Evolutionary conservation across 495 filamentous ascomycete genomes (phyloP).

Genomic region (Hyphodiscus hymeniophilus): DNA sequence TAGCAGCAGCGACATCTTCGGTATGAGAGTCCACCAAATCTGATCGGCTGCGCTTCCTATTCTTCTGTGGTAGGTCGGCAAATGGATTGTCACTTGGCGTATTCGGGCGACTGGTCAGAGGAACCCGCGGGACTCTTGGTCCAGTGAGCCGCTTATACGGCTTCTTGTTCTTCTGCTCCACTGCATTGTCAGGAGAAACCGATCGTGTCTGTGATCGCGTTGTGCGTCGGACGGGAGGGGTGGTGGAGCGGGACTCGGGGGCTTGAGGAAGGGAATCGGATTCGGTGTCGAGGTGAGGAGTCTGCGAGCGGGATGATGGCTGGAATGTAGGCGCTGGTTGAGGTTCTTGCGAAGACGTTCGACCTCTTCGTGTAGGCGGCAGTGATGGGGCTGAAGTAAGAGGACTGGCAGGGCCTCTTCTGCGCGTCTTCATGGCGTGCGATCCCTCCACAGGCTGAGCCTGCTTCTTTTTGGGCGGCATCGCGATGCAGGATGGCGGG

Average conservation of each 20-base stretch:
- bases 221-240: conserved; percentile 1
- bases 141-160: too few species aligned
- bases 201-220: conserved; percentile 1
- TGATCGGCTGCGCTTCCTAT: too few species aligned
- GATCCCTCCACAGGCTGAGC: too few species aligned
- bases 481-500: too few species aligned
- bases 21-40: background rate
- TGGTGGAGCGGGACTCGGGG: conserved; percentile 10
- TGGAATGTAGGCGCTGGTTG: too few species aligned
- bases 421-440: background rate
- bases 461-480: too few species aligned
- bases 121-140: too few species aligned
- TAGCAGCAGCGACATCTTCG: background rate
- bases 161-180: too few species aligned
- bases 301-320: background rate
- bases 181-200: background rate
- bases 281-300: conserved; percentile 6
- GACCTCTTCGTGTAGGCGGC: background rate
- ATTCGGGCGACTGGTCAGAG: too few species aligned
- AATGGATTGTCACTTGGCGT: too few species aligned
- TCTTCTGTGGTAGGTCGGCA: too few species aligned
- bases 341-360: background rate
- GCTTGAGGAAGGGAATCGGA: conserved; percentile 1
- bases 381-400: background rate
- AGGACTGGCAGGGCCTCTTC: background rate